phyloP scores from a whole-genome alignment of 106 monocot genomes.

The Platanthera zijinensis region DNA sequence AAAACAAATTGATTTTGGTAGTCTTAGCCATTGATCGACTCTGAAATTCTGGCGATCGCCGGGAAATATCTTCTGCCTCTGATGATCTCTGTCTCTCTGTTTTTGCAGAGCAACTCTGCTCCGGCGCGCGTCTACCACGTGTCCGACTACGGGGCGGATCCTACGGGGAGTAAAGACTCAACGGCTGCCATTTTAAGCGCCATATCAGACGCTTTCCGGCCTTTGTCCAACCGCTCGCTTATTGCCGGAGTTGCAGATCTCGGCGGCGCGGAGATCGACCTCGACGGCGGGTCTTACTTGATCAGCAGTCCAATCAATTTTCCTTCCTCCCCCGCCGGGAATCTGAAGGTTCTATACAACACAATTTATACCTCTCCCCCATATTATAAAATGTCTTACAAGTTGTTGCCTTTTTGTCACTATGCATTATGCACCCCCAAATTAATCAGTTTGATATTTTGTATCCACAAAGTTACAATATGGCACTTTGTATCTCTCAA shows the following conservation, averaged over 20 bases:
- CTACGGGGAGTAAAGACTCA: slow-evolving; percentile 46
- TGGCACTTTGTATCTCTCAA: too few species aligned
- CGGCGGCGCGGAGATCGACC: slow-evolving; percentile 61
- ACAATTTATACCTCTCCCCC: too few species aligned
- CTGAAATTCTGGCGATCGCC: background rate
- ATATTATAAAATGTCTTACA: too few species aligned
- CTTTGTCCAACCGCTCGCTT: slow-evolving; percentile 16
- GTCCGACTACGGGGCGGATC: slow-evolving; percentile 70
- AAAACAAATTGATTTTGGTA: too few species aligned
- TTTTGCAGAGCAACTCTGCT: slow-evolving; percentile 5
- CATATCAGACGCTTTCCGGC: slow-evolving; percentile 41
- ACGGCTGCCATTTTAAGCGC: slow-evolving; percentile 45
- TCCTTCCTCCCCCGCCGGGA: slow-evolving; percentile 50
- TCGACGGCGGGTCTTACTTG: slow-evolving; percentile 58
- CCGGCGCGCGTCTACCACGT: slow-evolving; percentile 48
- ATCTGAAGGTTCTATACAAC: slow-evolving; percentile 40
- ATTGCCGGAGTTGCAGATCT: slow-evolving; percentile 47
- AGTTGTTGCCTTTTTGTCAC: too few species aligned
- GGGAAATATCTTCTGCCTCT: background rate
- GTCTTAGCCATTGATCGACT: too few species aligned
- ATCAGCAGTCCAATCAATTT: slow-evolving; percentile 36
- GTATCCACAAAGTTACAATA: too few species aligned
- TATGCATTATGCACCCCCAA: too few species aligned
- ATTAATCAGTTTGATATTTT: too few species aligned
- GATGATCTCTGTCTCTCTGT: background rate